These are phyloP conservation scores for Boletellus sp. DNA, from an alignment of 768 basidiomycete genomes.

Conservation along the genomic window DNA sequence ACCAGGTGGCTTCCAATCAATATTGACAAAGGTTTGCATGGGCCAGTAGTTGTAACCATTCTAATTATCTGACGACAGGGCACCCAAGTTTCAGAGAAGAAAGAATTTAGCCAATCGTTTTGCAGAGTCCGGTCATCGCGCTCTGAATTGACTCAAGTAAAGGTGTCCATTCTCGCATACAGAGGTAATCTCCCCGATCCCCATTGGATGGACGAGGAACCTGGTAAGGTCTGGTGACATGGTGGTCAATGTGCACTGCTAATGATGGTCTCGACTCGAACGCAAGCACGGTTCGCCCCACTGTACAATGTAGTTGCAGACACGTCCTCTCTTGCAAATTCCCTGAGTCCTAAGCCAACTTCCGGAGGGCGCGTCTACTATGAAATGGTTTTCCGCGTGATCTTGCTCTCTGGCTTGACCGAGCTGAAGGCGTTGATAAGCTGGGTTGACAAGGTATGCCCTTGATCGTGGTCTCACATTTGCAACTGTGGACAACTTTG, in stretches of 20 bases:
- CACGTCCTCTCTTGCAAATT: conserved; percentile 1
- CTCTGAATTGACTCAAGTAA: background rate
- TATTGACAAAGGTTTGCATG: conserved; percentile 30
- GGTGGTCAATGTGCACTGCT: background rate
- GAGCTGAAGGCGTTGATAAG: conserved; percentile 44
- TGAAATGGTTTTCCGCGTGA: conserved; percentile 28
- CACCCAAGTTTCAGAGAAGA: conserved; percentile 17
- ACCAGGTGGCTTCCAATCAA: conserved; percentile 34
- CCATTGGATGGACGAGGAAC: conserved; percentile 14
- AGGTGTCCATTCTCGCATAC: background rate
- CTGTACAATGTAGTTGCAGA: conserved; percentile 13
- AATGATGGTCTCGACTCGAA: background rate
- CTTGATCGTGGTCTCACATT: no score
- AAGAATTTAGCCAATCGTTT: conserved; percentile 18
- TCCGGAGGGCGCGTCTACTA: conserved; percentile 10
- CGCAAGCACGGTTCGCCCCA: background rate
- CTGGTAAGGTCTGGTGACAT: background rate
- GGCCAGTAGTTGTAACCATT: background rate
- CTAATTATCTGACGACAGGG: background rate
- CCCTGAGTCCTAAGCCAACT: background rate
- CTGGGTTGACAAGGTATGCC: conserved; percentile 34
- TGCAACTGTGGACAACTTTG: background rate
- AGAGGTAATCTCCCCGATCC: background rate
- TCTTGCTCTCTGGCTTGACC: conserved; percentile 40
- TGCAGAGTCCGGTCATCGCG: background rate